phyloP scores from a whole-genome alignment of 2,329 filamentous ascomycete species.

The Colletotrichum noveboracense region DNA sequence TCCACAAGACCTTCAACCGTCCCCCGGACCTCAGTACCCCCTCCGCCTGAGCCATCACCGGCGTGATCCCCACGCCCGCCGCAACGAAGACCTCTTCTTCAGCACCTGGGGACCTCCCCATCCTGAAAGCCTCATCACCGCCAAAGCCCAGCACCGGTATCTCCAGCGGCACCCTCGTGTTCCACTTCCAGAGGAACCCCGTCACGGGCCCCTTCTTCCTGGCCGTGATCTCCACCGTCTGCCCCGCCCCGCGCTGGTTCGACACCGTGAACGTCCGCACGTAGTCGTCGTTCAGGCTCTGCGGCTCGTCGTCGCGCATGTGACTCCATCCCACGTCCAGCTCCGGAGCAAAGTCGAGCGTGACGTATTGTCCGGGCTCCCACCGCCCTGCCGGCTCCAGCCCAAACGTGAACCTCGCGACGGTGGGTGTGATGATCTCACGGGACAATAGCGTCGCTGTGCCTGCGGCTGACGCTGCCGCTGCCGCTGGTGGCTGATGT shows the following conservation, averaged over 20 bases:
- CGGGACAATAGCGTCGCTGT: slow-evolving; percentile 64
- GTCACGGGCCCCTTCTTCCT: slow-evolving; percentile 75
- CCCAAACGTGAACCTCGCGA: slow-evolving; percentile 66
- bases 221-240: slow-evolving; percentile 71
- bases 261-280: slow-evolving; percentile 85
- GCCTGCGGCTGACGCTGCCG: background rate
- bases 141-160: slow-evolving; percentile 76
- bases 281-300: slow-evolving; percentile 83
- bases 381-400: slow-evolving; percentile 48
- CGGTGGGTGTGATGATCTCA: slow-evolving; percentile 66
- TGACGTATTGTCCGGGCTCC: slow-evolving; percentile 78
- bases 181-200: slow-evolving; percentile 64
- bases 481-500: background rate
- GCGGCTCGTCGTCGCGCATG: slow-evolving; percentile 83
- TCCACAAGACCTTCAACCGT: slow-evolving; percentile 71
- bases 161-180: slow-evolving; percentile 59
- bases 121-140: slow-evolving; percentile 56
- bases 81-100: slow-evolving; percentile 66
- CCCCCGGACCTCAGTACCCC: slow-evolving; percentile 44
- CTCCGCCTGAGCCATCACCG: slow-evolving; percentile 72
- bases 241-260: slow-evolving; percentile 52
- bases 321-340: slow-evolving; percentile 78
- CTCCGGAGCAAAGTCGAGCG: slow-evolving; percentile 73
- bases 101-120: slow-evolving; percentile 15
- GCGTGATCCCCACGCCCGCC: slow-evolving; percentile 84